Percentiles rank a stretch among this genome's conserved stretches.
Evolutionary conservation across 139 green algal species (phyloP).

Genomic region (Asterochloris erici): DNA sequence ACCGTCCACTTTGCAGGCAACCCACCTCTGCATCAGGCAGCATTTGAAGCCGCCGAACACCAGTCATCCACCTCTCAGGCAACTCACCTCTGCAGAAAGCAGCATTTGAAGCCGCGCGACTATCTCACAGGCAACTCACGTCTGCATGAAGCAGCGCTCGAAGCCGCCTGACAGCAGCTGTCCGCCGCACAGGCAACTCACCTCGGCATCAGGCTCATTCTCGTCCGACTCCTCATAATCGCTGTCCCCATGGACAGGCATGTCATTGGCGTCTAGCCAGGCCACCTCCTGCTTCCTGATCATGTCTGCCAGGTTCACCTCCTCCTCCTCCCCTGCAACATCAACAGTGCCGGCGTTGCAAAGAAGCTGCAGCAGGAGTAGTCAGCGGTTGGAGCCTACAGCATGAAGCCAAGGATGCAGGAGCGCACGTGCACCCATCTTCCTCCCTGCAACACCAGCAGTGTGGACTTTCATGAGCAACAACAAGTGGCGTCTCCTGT

Average conservation of each 20-base stretch:
- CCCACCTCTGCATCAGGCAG: background rate
- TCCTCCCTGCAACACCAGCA: no score
- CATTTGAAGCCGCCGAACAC: no score
- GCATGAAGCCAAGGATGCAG: no score
- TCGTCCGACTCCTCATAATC: slow-evolving; percentile 1
- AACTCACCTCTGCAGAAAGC: no score
- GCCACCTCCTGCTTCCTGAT: slow-evolving; percentile 32
- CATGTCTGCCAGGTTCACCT: slow-evolving; percentile 26
- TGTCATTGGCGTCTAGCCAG: slow-evolving; percentile 28
- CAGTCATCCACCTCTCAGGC: no score
- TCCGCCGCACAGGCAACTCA: background rate
- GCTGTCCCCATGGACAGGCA: background rate
- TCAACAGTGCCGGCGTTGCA: no score
- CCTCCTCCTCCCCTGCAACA: slow-evolving; percentile 20
- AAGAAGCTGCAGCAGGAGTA: no score
- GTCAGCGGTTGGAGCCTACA: no score
- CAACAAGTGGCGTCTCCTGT: no score
- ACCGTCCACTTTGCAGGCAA: background rate
- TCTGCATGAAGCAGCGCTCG: background rate
- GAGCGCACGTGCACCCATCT: no score
- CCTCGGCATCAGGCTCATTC: background rate
- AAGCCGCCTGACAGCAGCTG: background rate
- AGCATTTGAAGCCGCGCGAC: background rate
- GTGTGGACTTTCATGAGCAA: no score
- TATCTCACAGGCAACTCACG: background rate